Evolutionary conservation across 345 rosid species (phyloP).

Genomic region (Pseudoturritis turrita): DNA sequence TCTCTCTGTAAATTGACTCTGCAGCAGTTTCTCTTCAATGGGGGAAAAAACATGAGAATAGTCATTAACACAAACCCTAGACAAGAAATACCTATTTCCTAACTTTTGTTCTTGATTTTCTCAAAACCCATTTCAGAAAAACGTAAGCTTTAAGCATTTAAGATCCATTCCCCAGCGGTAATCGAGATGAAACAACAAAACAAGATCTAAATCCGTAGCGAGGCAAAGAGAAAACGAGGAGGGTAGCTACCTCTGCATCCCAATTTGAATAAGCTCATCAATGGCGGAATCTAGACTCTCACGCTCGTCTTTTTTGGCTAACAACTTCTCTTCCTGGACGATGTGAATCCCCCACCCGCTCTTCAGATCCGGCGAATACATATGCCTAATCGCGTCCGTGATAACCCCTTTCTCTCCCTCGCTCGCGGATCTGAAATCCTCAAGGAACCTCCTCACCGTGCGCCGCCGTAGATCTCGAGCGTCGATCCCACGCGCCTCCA

Average conservation of each 20-base stretch:
- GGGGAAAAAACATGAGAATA: not conserved
- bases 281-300: conserved; percentile 63
- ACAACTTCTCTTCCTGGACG: conserved; percentile 82
- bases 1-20: conserved; percentile 91
- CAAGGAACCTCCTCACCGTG: conserved; percentile 65
- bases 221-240: not conserved
- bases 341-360: conserved; percentile 99
- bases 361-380: conserved; percentile 98
- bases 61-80: not conserved
- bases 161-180: not conserved
- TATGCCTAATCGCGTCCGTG: conserved; percentile 58
- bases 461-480: conserved; percentile 67
- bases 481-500: conserved; percentile 73
- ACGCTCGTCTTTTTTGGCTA: conserved; percentile 76
- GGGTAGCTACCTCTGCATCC: conserved; percentile 88
- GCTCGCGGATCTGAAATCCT: conserved; percentile 63
- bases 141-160: not conserved
- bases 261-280: conserved; percentile 75
- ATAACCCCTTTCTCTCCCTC: conserved; percentile 45
- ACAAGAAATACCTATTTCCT: not conserved
- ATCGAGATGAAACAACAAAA: not conserved
- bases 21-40: conserved; percentile 82
- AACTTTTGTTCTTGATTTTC: no score
- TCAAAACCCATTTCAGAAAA: not conserved
- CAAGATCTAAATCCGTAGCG: conserved; percentile 12